Conservation (phyloP, 1,284 basidiomycete genomes). For the Leucoagaricus sp. region DNA sequence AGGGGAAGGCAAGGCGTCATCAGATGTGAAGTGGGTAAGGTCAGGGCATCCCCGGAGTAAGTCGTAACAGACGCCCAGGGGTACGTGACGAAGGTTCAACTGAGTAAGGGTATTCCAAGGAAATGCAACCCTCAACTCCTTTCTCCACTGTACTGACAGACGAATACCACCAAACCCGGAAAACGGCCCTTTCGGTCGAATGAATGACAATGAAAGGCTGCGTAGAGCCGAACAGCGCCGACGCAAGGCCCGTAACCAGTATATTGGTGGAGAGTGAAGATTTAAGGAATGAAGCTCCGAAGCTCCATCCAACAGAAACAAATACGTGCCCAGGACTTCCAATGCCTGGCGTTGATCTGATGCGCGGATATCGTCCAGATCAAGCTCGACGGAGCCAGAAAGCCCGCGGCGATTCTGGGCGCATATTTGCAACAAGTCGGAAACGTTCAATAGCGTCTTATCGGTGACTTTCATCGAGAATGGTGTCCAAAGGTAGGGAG, state of each 20-base stretch:
- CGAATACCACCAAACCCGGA: too few species aligned
- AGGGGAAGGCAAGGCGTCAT: neutral
- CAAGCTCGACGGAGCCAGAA: neutral
- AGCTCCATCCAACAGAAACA: neutral
- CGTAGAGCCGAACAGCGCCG: neutral
- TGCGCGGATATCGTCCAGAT: too few species aligned
- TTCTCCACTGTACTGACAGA: too few species aligned
- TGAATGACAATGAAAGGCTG: neutral
- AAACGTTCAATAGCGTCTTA: neutral
- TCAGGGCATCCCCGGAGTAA: neutral
- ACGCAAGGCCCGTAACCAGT: neutral
- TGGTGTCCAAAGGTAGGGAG: neutral
- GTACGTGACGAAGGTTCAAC: neutral
- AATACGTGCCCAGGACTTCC: too few species aligned
- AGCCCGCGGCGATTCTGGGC: neutral
- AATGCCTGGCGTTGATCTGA: too few species aligned
- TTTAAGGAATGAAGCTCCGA: neutral
- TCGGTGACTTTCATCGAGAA: neutral
- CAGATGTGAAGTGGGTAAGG: neutral
- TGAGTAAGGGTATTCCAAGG: neutral
- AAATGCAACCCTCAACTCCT: neutral
- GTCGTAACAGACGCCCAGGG: neutral
- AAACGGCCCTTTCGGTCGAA: neutral
- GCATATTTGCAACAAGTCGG: neutral
- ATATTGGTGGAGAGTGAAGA: neutral